Evolutionary conservation across 495 filamentous ascomycete species (phyloP).

Genomic region (Talaromyces liani): DNA sequence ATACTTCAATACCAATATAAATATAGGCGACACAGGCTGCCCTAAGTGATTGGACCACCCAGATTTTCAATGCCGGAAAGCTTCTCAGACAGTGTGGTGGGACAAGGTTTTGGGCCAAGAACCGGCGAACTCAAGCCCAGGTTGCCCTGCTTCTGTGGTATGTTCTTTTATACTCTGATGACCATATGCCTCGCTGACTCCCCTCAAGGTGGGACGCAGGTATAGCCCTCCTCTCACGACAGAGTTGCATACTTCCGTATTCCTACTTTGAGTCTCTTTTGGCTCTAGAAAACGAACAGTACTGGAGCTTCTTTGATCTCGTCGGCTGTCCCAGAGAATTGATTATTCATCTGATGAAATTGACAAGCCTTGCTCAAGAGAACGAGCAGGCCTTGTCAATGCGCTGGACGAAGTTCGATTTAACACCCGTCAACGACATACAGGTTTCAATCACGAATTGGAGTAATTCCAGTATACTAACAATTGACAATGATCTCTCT

Average conservation of each 20-base stretch:
- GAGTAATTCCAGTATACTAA: neutral
- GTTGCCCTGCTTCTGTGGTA: conserved; percentile 22
- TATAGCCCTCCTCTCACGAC: conserved; percentile 19
- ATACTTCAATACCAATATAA: neutral
- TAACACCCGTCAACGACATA: conserved; percentile 13
- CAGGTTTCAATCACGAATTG: conserved; percentile 12
- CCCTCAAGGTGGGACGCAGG: conserved; percentile 22
- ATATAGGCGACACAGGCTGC: conserved; percentile 14
- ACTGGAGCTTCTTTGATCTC: conserved; percentile 23
- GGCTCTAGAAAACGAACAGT: conserved; percentile 10
- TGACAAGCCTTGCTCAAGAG: conserved; percentile 17
- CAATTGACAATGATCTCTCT: conserved; percentile 4
- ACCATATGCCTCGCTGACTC: neutral
- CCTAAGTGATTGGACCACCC: conserved; percentile 11
- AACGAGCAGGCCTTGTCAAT: conserved; percentile 17
- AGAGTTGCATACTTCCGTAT: conserved; percentile 15
- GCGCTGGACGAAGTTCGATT: conserved; percentile 21
- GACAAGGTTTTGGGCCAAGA: conserved; percentile 2
- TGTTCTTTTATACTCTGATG: neutral
- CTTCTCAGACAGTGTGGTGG: conserved; percentile 14
- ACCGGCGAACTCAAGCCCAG: conserved; percentile 14
- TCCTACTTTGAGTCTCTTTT: conserved; percentile 13
- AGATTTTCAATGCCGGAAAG: conserved; percentile 7
- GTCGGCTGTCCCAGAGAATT: conserved; percentile 19
- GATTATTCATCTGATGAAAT: conserved; percentile 13